These are phyloP conservation scores for Myrica gale DNA, from an alignment of 306 rosid species.

Conservation along the genomic window DNA sequence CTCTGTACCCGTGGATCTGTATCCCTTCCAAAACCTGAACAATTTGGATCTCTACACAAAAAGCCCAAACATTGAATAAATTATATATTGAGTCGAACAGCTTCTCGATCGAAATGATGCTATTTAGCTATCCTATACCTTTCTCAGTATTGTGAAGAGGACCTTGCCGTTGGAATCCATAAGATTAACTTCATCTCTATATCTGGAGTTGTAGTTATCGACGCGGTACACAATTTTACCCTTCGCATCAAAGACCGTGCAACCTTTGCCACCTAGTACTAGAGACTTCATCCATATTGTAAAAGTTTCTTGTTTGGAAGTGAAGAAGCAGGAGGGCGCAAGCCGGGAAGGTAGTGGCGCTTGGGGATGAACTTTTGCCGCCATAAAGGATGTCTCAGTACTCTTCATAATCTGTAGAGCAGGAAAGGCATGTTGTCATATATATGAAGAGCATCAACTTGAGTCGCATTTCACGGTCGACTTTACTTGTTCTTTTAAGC, in stretches of 20 bases:
- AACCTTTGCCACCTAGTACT: constrained; percentile 57
- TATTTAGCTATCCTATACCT: constrained; percentile 31
- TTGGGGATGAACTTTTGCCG: constrained; percentile 56
- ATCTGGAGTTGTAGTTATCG: constrained; percentile 55
- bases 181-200: constrained; percentile 55
- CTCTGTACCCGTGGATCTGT: constrained; percentile 39
- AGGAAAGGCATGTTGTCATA: constrained; percentile 34
- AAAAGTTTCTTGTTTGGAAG: constrained; percentile 64
- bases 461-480: too few species aligned
- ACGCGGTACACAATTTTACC: constrained; percentile 64
- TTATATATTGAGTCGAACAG: background rate
- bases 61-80: background rate
- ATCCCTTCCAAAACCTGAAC: constrained; percentile 60
- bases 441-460: background rate
- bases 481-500: background rate
- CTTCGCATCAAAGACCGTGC: constrained; percentile 61
- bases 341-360: constrained; percentile 22
- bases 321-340: constrained; percentile 25
- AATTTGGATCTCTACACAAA: constrained; percentile 43
- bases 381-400: constrained; percentile 14
- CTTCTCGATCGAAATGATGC: background rate
- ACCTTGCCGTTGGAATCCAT: constrained; percentile 60
- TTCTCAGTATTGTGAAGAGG: constrained; percentile 57
- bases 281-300: constrained; percentile 84
- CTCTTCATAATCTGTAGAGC: constrained; percentile 5